These are phyloP conservation scores for Aspergillus alliaceus DNA, from an alignment of 2,329 filamentous ascomycete species.

Conservation along the genomic window DNA sequence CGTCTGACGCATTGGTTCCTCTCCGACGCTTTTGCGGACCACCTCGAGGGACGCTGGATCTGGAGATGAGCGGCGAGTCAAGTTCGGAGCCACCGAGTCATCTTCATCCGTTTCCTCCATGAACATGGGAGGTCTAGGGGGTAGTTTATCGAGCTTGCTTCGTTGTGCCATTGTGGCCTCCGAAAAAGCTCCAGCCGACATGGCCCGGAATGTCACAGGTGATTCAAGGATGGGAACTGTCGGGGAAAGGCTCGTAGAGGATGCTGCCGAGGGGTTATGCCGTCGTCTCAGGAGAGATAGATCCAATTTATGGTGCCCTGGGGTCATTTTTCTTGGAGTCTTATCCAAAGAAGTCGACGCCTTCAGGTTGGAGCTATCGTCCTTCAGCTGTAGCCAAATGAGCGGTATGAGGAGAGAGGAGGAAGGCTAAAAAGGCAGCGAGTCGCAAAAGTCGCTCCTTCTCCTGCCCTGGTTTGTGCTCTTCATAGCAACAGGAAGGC, in stretches of 20 bases:
- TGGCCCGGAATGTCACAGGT: constrained; percentile 18
- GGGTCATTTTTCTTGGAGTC: constrained; percentile 8
- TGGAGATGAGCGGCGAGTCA: constrained; percentile 13
- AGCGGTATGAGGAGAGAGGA: background rate
- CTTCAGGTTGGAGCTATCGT: background rate
- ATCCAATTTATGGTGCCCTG: constrained; percentile 16
- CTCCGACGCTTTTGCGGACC: constrained; percentile 15
- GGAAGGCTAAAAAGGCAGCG: background rate
- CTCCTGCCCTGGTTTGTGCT: background rate
- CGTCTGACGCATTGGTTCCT: constrained; percentile 27
- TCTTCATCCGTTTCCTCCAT: constrained; percentile 27
- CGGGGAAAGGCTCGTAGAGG: constrained; percentile 19
- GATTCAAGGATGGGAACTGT: constrained; percentile 20
- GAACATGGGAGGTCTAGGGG: constrained; percentile 24
- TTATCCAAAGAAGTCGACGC: background rate
- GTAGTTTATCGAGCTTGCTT: constrained; percentile 16
- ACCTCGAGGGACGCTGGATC: constrained; percentile 16
- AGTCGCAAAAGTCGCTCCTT: background rate
- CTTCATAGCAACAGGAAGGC: background rate
- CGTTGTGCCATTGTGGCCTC: constrained; percentile 21
- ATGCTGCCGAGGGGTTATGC: constrained; percentile 15
- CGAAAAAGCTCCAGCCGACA: constrained; percentile 12
- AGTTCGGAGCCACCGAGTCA: constrained; percentile 13
- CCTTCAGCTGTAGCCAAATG: background rate
- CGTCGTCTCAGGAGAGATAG: constrained; percentile 18